Evolutionary conservation across 1,284 basidiomycete genomes (phyloP).

Genomic region (Gomphus sp.): DNA sequence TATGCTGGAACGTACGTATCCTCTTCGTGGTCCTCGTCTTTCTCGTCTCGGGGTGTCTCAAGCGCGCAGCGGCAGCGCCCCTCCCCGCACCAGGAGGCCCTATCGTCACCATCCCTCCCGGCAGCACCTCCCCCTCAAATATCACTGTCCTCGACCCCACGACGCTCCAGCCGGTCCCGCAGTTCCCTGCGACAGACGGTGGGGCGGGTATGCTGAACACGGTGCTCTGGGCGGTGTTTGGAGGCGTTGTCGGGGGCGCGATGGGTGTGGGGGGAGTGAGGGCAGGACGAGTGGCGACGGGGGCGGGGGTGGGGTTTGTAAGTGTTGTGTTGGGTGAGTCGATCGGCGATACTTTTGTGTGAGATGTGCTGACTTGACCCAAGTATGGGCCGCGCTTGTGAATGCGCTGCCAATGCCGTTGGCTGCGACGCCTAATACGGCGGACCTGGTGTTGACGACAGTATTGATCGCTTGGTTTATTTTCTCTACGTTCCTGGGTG

Average conservation of each 20-base stretch:
- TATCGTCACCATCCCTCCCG: conserved; percentile 25
- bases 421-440: conserved; percentile 31
- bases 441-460: conserved; percentile 41
- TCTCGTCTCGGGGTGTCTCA: not conserved
- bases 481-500: conserved; percentile 43
- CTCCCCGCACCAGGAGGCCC: too few relatives aligned
- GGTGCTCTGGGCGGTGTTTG: conserved; percentile 48
- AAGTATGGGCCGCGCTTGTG: conserved; percentile 53
- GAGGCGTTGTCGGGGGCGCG: conserved; percentile 40
- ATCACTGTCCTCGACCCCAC: conserved; percentile 33
- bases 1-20: too few relatives aligned
- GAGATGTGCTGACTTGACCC: not conserved
- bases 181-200: conserved; percentile 50
- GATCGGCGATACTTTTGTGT: not conserved
- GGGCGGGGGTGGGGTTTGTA: conserved; percentile 41
- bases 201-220: conserved; percentile 39
- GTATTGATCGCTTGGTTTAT: conserved; percentile 38
- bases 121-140: conserved; percentile 34
- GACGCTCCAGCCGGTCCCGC: conserved; percentile 34
- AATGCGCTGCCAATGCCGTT: conserved; percentile 31
- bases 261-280: conserved; percentile 47
- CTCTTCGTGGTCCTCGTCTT: not conserved
- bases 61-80: not conserved
- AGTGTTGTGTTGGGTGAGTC: conserved; percentile 23
- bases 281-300: conserved; percentile 44